Evolutionary conservation across 225 moss, liverwort and hornwort species (phyloP).

Genomic region (Straminergon stramineum): DNA sequence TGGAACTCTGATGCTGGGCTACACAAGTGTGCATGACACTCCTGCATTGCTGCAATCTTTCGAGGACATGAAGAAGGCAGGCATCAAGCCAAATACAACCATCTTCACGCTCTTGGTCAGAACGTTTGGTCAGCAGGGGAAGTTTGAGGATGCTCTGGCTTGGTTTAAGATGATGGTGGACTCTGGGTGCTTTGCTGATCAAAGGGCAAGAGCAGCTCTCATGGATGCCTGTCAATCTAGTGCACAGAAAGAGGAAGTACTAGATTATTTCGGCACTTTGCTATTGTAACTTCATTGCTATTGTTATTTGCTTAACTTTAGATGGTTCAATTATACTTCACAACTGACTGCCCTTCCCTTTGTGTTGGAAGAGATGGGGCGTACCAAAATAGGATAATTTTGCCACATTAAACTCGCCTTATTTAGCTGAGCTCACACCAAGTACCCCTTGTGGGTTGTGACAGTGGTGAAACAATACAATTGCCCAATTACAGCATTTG

Average conservation of each 20-base stretch:
- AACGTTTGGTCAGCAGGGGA: constrained; percentile 54
- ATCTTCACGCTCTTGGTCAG: constrained; percentile 71
- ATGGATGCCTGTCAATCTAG: constrained; percentile 56
- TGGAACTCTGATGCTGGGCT: constrained; percentile 69
- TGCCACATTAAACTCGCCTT: neutral
- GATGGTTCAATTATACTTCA: neutral
- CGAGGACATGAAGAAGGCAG: constrained; percentile 42
- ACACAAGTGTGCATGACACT: constrained; percentile 41
- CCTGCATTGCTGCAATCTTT: constrained; percentile 50
- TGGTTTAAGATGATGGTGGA: constrained; percentile 68
- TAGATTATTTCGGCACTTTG: constrained; percentile 23
- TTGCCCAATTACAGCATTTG: neutral
- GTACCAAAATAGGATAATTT: neutral
- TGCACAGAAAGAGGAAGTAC: constrained; percentile 56
- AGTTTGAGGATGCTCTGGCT: constrained; percentile 54
- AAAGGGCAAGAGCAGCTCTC: constrained; percentile 54
- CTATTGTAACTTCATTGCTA: neutral
- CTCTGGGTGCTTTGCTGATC: constrained; percentile 48
- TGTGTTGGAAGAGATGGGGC: neutral
- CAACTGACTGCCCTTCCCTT: neutral
- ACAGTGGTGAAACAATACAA: neutral
- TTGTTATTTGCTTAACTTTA: neutral
- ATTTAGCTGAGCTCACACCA: neutral
- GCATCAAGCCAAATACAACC: constrained; percentile 57
- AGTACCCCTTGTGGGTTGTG: neutral